phyloP scores from a whole-genome alignment of 116 monocot species.

The Cymodocea nodosa region DNA sequence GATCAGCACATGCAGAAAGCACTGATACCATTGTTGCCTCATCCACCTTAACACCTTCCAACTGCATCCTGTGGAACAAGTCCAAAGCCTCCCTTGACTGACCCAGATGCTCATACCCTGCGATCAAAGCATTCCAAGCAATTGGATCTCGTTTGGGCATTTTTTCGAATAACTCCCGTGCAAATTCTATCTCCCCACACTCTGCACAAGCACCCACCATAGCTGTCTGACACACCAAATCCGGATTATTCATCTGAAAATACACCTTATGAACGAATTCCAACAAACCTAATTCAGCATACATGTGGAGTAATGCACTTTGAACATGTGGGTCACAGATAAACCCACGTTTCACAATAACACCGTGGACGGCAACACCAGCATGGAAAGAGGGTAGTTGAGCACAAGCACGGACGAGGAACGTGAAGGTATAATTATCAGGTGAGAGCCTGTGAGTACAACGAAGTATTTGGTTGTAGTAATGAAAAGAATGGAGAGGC shows the following conservation, averaged over 20 bases:
- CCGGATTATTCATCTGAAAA: constrained; percentile 24
- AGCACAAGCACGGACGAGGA: constrained; percentile 53
- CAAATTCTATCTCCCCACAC: constrained; percentile 30
- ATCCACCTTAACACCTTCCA: constrained; percentile 22
- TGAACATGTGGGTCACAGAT: constrained; percentile 40
- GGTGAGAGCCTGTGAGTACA: constrained; percentile 21
- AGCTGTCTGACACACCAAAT: constrained; percentile 46
- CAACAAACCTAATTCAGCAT: constrained; percentile 25
- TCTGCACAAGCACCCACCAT: constrained; percentile 33
- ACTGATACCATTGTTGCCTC: constrained; percentile 72
- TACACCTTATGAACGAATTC: constrained; percentile 17
- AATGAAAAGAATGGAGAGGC: constrained; percentile 31
- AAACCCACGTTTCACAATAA: constrained; percentile 39
- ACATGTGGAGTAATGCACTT: constrained; percentile 49
- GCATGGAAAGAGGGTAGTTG: constrained; percentile 3
- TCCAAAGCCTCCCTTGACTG: constrained; percentile 46
- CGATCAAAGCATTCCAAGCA: constrained; percentile 76
- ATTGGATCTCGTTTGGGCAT: constrained; percentile 43
- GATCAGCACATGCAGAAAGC: constrained; percentile 49
- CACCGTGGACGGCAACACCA: constrained; percentile 36
- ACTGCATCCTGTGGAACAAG: constrained; percentile 49
- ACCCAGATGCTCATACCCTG: constrained; percentile 47
- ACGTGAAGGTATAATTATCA: constrained; percentile 76
- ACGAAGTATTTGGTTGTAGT: constrained; percentile 44
- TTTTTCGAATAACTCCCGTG: constrained; percentile 49